Base-by-base conservation (phyloP, 768 basidiomycete genomes). In the Hemileccinum impolitum region DNA sequence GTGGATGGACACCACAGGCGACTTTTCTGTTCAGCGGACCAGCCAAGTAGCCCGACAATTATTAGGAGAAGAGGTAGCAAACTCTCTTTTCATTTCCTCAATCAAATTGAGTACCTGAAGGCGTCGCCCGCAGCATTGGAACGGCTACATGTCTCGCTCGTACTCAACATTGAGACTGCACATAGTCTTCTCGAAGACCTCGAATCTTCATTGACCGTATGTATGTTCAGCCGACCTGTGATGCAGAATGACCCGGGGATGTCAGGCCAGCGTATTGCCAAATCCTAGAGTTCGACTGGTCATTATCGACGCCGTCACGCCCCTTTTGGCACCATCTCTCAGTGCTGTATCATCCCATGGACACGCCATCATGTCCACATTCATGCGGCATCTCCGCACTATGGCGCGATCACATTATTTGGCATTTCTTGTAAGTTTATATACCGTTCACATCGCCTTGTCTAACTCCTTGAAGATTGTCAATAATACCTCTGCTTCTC, bases 1-100 rank as follows among this genome's bases (percentile, higher is more conserved):
- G 6, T 91, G 89, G 89, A 75, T 91, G 39, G 88, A 91, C 57
- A 84, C 83, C 10, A 75, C 74, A 0, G 85, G 87, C 1, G 80
- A 80, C 52, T 87, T 90, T 60, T 76, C 83, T 32, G 69, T 71
- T 1, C 77, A 79, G 19, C 70, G 72, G 34, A 75, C 80, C 2
- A 52, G 65, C 3, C 57, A 68, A 18, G 56, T 82, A 15, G 52
- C 80, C 25, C 51, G 62, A 47, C 56, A 56, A 13, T 55, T 61
- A 15, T 57, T 61, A 40, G 52, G 55, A 31, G 43, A 54, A 49
- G 56, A 53, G 65, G 55, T 54, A 59, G 69, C 60, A 55, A 63
- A 38, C 21, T 31, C 25, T 43, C 1, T 19, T 48, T 28, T 52
- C 30, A 10, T 28, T 14, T 38, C n/a, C 18, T 14, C 35, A 4